Percentiles rank a stretch among this genome's conserved stretches.
Conservation (phyloP, 352 stramenopile species). For the Achlya hypogyna region DNA sequence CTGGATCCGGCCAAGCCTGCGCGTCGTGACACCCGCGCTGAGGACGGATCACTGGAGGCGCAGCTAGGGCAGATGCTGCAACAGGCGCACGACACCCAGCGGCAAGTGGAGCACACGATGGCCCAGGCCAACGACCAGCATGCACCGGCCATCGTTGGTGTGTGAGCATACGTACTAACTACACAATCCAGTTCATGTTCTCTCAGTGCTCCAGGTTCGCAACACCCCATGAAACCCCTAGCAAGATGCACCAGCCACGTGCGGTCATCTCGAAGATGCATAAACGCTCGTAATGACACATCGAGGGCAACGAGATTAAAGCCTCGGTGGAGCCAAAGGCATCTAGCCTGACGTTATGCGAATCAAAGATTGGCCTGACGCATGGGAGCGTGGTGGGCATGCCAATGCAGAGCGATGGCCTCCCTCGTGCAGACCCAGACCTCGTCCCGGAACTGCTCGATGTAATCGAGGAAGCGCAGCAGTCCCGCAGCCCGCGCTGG, state of each 20-base stretch:
- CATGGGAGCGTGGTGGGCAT: slow-evolving; percentile 83
- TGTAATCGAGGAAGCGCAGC: slow-evolving; percentile 91
- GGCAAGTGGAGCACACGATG: slow-evolving; percentile 47
- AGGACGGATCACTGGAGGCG: slow-evolving; percentile 39
- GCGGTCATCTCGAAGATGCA: too few species aligned
- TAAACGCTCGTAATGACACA: too few species aligned
- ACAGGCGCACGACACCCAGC: slow-evolving; percentile 60
- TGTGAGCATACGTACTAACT: too few species aligned
- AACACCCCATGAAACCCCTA: too few species aligned
- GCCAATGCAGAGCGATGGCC: slow-evolving; percentile 93
- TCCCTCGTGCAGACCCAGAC: slow-evolving; percentile 91
- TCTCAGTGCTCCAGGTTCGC: too few species aligned
- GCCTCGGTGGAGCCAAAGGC: too few species aligned
- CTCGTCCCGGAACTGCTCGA: slow-evolving; percentile 76
- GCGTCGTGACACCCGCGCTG: not conserved
- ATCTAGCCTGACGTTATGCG: too few species aligned
- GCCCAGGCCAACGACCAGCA: not conserved
- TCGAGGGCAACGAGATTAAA: too few species aligned
- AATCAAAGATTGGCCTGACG: too few species aligned
- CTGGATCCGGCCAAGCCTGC: not conserved
- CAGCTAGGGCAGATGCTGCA: slow-evolving; percentile 64
- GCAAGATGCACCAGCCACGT: too few species aligned
- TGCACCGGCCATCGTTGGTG: not conserved
- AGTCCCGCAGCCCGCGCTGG: slow-evolving; percentile 85
- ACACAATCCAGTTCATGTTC: too few species aligned